Evolutionary conservation across 768 basidiomycete genomes (phyloP).

Genomic region (Russula dissimulans): DNA sequence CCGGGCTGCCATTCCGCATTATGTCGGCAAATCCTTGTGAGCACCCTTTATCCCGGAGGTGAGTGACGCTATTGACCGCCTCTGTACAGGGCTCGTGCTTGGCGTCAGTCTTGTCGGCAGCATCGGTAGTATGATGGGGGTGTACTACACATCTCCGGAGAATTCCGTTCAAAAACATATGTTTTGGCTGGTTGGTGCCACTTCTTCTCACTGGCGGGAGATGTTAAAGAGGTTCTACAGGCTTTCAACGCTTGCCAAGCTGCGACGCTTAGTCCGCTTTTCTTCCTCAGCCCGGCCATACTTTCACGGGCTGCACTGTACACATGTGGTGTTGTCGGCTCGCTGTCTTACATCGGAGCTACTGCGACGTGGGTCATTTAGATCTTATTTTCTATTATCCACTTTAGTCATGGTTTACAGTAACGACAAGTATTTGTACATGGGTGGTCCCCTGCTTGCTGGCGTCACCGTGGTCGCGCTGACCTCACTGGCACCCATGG

Average conservation of each 20-base stretch:
- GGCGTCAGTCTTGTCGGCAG: conserved; percentile 71
- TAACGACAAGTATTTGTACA: conserved; percentile 76
- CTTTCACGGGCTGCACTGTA: conserved; percentile 83
- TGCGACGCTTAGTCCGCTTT: conserved; percentile 78
- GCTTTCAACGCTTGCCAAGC: conserved; percentile 84
- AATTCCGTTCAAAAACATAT: conserved; percentile 67
- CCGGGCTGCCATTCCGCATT: conserved; percentile 53
- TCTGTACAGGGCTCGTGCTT: conserved; percentile 57
- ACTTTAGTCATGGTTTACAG: conserved; percentile 17
- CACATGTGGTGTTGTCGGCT: conserved; percentile 78
- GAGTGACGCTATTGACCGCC: neutral
- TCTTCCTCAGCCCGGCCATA: conserved; percentile 79
- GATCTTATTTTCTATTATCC: neutral
- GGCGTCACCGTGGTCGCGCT: conserved; percentile 85
- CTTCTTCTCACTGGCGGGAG: neutral
- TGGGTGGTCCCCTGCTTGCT: conserved; percentile 82
- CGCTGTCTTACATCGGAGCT: conserved; percentile 79
- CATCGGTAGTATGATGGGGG: conserved; percentile 82
- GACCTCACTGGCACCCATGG: conserved; percentile 81
- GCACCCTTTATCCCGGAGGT: conserved; percentile 18
- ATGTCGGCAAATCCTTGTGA: conserved; percentile 80
- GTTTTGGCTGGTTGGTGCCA: conserved; percentile 60
- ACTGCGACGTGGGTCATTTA: conserved; percentile 56
- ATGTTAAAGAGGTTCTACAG: conserved; percentile 28
- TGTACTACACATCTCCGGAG: conserved; percentile 70